Conservation (phyloP, 352 stramenopile genomes). For the Phytophthora sansomeana region DNA sequence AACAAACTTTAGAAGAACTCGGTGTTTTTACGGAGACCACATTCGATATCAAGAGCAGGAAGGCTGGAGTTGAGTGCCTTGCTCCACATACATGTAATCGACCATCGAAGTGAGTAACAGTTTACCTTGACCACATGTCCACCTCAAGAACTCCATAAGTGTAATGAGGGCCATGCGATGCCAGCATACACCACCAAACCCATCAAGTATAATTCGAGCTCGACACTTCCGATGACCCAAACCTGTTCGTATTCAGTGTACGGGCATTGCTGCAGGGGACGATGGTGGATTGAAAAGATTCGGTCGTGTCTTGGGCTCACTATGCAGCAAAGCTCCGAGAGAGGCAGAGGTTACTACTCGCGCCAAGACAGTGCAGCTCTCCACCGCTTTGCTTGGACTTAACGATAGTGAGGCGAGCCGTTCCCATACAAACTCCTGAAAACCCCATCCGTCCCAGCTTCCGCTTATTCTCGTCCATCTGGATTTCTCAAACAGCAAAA, state of each 20-base stretch:
- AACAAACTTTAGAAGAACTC: constrained; percentile 11
- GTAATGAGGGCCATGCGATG: constrained; percentile 1
- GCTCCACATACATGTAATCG: constrained; percentile 9
- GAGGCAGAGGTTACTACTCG: constrained; percentile 32
- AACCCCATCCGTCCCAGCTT: constrained; percentile 37
- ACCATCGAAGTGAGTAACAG: constrained; percentile 13
- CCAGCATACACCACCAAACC: neutral
- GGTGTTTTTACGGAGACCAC: constrained; percentile 2
- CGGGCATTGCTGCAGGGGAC: neutral
- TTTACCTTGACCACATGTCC: constrained; percentile 15
- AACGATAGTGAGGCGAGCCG: constrained; percentile 10
- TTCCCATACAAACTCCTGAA: constrained; percentile 32
- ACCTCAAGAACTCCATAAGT: constrained; percentile 1
- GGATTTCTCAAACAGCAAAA: constrained; percentile 36
- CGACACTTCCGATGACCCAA: neutral
- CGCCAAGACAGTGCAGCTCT: constrained; percentile 29
- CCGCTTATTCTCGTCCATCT: constrained; percentile 32
- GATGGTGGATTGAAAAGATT: constrained; percentile 24
- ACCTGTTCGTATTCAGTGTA: neutral
- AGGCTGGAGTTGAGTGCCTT: neutral
- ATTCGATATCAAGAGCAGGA: neutral
- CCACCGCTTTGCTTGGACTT: constrained; percentile 8
- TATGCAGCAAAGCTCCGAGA: constrained; percentile 33
- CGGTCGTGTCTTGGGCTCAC: constrained; percentile 16
- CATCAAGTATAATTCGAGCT: neutral